Base-by-base conservation (phyloP, 202 grass and related monocot species). In the Hordeum pubiflorum region DNA sequence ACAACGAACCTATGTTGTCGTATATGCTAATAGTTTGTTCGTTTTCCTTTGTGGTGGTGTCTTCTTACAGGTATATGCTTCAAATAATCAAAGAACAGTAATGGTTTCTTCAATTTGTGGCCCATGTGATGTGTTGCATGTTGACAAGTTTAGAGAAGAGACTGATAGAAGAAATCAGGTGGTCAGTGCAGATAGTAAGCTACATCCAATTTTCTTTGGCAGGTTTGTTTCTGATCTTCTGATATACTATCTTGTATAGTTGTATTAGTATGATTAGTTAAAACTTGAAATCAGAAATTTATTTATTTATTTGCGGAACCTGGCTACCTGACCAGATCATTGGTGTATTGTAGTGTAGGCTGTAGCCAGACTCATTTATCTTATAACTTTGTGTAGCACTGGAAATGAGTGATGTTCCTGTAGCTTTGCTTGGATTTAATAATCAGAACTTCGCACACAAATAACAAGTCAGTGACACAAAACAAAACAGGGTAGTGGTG, bases 181-280 rank as follows among this genome's bases (percentile, higher is more conserved):
- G 48, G 48, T 18, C 15, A 52, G 48, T 52, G 82, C 66, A 4
- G 72, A 58, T 46, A 56, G 85, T 78, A 74, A 50, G 52, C 73
- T 59, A 10, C 59, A 79, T 76, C 84, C 81, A 15, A 76, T 87
- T 77, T 89, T 92, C 84, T 89, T 89, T 29, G 87, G 73, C 73
- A 87, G 87, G 90, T 89, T 59, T 78, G 78, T 88, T 83, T 79
- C 50, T 40, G 3, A 76, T 69, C 26, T 38, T 79, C 29, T 31
- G 13, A 74, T 78, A 24, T 78, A 36, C 70, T 65, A 0, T 46
- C 11, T 26, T 26, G 24, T 26, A 26, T 26, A 26, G 24, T 58
- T 83, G 59, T 8, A 27, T 73, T 72, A 39, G 3, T 63, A 61
- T 20, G 37, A 44, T 44, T n/a, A 44, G 24, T 44, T 62, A 12